A percentile compares a stretch with the other conserved stretches of the same genome.
These are phyloP conservation scores for Phytophthora idaei DNA, from an alignment of 352 stramenopile genomes.

Conservation along the genomic window DNA sequence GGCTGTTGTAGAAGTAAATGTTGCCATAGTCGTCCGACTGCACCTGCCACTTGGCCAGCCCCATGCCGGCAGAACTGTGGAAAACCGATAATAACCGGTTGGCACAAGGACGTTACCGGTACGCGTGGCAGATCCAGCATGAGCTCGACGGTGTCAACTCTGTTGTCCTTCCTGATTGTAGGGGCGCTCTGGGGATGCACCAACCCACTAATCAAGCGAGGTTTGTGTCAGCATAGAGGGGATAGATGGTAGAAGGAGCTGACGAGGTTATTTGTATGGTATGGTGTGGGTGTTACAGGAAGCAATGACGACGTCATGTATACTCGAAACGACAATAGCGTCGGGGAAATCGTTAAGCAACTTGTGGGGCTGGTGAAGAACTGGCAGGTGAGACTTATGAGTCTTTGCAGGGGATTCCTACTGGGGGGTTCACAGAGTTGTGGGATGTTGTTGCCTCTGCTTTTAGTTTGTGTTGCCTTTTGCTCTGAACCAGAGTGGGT, in stretches of 20 bases:
- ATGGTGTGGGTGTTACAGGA: conserved; percentile 32
- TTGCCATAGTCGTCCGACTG: conserved; percentile 69
- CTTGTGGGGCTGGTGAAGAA: conserved; percentile 60
- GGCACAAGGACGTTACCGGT: conserved; percentile 8
- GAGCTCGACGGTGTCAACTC: conserved; percentile 38
- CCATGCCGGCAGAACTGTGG: neutral
- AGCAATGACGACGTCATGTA: conserved; percentile 62
- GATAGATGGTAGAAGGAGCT: neutral
- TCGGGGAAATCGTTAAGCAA: conserved; percentile 54
- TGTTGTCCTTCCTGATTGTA: conserved; percentile 84
- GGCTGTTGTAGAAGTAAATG: conserved; percentile 78
- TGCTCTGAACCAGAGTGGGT: conserved; percentile 83
- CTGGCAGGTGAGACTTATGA: conserved; percentile 57
- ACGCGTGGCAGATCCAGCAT: conserved; percentile 30
- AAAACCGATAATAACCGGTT: conserved; percentile 28
- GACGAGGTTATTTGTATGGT: neutral
- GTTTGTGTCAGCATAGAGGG: conserved; percentile 18
- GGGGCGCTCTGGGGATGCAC: conserved; percentile 88
- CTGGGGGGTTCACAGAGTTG: neutral
- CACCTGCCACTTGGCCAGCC: conserved; percentile 56
- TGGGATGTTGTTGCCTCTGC: neutral
- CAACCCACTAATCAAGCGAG: conserved; percentile 85
- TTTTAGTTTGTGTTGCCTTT: conserved; percentile 85
- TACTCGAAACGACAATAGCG: conserved; percentile 62
- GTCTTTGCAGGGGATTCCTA: neutral